Percentiles rank a stretch among this genome's conserved stretches.
Conservation (phyloP, 73 alveolate species). For the Stentor roeselii region DNA sequence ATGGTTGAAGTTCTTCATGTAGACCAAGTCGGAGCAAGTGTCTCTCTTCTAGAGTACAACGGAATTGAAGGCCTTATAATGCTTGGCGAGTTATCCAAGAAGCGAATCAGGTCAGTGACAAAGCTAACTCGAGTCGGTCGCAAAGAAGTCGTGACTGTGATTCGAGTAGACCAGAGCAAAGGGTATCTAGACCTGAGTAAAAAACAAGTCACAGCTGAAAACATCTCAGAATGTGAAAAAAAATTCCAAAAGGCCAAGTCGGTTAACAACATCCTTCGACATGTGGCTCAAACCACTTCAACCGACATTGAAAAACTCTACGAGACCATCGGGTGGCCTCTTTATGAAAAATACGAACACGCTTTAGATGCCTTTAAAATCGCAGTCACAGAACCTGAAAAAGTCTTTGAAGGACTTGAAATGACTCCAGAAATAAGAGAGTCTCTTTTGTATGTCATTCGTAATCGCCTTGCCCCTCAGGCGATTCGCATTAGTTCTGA, state of each 20-base stretch:
- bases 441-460: conserved; percentile 55
- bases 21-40: conserved; percentile 92
- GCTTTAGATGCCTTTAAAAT: conserved; percentile 80
- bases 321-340: conserved; percentile 77
- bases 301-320: conserved; percentile 57
- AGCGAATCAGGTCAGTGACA: conserved; percentile 72
- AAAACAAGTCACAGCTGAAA: conserved; percentile 77
- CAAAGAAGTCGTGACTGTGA: conserved; percentile 84
- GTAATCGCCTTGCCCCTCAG: conserved; percentile 64
- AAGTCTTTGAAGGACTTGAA: conserved; percentile 53
- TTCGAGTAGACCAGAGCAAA: conserved; percentile 82
- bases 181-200: conserved; percentile 92
- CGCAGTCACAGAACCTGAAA: conserved; percentile 62
- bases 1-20: conserved; percentile 79
- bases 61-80: conserved; percentile 84
- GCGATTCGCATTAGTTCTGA: conserved; percentile 75
- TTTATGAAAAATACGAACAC: conserved; percentile 74
- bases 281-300: conserved; percentile 48
- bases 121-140: conserved; percentile 85
- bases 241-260: conserved; percentile 66
- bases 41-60: conserved; percentile 86
- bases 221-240: conserved; percentile 57
- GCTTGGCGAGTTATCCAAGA: conserved; percentile 86
- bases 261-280: conserved; percentile 73
- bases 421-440: conserved; percentile 52